Evolutionary conservation across 1,284 basidiomycete genomes (phyloP), one percentile per base, ranked within the genome.

Genomic region (Moesziomyces sp.): DNA sequence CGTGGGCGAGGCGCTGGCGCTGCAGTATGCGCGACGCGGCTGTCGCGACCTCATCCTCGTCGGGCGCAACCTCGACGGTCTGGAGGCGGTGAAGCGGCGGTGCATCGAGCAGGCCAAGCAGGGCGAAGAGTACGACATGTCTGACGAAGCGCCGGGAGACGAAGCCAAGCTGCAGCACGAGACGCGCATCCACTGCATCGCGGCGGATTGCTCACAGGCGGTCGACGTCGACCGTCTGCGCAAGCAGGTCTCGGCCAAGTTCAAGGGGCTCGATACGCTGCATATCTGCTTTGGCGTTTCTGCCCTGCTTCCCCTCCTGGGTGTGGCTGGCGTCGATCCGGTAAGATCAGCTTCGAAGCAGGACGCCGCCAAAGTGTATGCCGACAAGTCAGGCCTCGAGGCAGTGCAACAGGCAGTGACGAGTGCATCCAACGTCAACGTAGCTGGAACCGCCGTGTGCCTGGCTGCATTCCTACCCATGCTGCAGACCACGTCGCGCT

Each of bases 251-350:
- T 58, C 57, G 24, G 86, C 89, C 58, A 84, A 86, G 74, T 93
- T 93, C 91, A 86, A 85, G 5, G 92, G 93, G 14, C 75, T 96
- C 3, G 94, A 97, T 82, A 97, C 94, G 0, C 82, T 96, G 5
- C 86, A 94, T 47, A 89, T 97, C 56, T 88, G 90, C 55, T 93
- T 94, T 8, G 94, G 94, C 6, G 92, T 94, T 0, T 93, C 92
- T 1, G 91, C 93, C 3, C 87, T 94, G 2, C 89, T 89, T 48
- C 92, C 93, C 0, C 85, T 97, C 18, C 87, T 95, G 78, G 88
- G 89, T 16, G 86, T 93, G 5, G 91, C 92, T 11, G 90, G 90
- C 0, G 86, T 90, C 5, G 86, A 89, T 49, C 85, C 86, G 23
- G 76, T 86, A 14, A 83, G 83, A 18, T 84, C 64, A 3, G 84